Percentiles rank a stretch among this genome's conserved stretches.
Conservation (phyloP, 176 grass and related monocot species). For the Ananas comosus region DNA sequence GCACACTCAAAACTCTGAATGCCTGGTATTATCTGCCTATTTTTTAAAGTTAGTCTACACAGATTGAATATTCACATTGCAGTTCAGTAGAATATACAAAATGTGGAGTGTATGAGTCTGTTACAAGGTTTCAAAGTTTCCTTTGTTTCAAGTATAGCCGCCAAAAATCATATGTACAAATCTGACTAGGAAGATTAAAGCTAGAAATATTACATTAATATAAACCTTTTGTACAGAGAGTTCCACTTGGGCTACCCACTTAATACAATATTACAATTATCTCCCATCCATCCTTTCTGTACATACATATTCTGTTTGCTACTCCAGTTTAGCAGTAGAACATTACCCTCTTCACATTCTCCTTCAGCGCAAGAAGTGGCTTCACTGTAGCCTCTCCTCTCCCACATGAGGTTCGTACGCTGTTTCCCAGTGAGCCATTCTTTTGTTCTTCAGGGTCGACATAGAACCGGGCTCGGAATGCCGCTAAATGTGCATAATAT, state of each 20-base stretch:
- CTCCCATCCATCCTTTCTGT: neutral
- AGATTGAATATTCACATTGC: neutral
- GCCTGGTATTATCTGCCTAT: neutral
- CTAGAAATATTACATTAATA: neutral
- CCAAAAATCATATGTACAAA: neutral
- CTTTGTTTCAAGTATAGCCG: neutral
- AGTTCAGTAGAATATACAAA: neutral
- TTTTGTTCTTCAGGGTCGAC: constrained; percentile 35
- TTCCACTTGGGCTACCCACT: neutral
- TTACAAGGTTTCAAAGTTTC: neutral
- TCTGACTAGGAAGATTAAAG: neutral
- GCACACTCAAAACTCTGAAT: neutral
- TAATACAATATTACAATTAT: neutral
- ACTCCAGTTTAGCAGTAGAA: constrained; percentile 53
- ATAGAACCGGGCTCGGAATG: constrained; percentile 62
- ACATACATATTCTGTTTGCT: neutral
- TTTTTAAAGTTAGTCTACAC: neutral
- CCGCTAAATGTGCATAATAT: constrained; percentile 69
- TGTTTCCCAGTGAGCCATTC: constrained; percentile 11
- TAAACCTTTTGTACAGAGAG: neutral
- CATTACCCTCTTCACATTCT: constrained; percentile 57
- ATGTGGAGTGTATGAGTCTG: neutral
- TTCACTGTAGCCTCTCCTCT: constrained; percentile 6
- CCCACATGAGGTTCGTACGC: neutral
- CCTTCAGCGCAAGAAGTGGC: constrained; percentile 43